Conservation (phyloP, 2,329 filamentous ascomycete species). For the Aureobasidium musti region DNA sequence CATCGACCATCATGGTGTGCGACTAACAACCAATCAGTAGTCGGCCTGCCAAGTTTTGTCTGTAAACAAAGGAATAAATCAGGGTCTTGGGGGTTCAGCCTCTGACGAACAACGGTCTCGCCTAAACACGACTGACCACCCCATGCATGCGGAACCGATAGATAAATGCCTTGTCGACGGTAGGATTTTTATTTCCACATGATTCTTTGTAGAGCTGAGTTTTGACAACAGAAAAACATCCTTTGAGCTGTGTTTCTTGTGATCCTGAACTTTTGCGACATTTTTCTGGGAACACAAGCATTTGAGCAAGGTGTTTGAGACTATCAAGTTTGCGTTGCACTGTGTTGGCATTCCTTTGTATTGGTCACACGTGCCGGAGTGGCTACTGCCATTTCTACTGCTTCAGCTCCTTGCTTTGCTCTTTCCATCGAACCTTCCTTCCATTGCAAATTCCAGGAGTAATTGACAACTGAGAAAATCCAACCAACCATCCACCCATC, state of each 20-base stretch:
- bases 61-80: constrained; percentile 18
- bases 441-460: background rate
- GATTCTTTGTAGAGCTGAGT: background rate
- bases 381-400: background rate
- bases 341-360: constrained; percentile 8
- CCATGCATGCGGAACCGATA: constrained; percentile 6
- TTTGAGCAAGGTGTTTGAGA: background rate
- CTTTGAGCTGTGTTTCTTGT: background rate
- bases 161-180: constrained; percentile 24
- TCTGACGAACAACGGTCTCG: constrained; percentile 26
- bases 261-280: background rate
- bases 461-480: background rate
- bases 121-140: constrained; percentile 1
- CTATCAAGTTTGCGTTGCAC: background rate
- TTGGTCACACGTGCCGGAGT: constrained; percentile 8
- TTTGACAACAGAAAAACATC: background rate
- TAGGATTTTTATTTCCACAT: constrained; percentile 2
- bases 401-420: constrained; percentile 1
- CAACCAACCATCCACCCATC: background rate
- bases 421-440: background rate
- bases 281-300: background rate
- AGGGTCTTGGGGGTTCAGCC: constrained; percentile 14
- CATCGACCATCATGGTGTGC: constrained; percentile 12
- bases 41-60: constrained; percentile 14
- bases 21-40: background rate